phyloP scores from a whole-genome alignment of 208 protist genomes.

The Phytomonas francai region DNA sequence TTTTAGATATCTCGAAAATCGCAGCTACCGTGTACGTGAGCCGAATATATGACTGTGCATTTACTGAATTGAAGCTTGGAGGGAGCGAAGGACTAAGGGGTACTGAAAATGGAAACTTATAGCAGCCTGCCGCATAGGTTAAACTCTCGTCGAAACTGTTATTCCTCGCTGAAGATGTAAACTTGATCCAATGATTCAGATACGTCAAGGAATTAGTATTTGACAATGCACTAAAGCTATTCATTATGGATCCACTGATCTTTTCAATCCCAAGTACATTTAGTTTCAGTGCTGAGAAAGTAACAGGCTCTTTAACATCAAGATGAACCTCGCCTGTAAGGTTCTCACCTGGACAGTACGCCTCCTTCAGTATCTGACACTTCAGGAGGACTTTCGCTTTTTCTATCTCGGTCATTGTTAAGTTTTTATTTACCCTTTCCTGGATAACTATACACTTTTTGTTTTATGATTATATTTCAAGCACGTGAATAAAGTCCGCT shows the following conservation, averaged over 20 bases:
- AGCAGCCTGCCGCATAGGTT: constrained; percentile 13
- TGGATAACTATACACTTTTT: neutral
- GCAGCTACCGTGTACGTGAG: constrained; percentile 16
- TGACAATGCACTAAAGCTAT: neutral
- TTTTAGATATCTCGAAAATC: constrained; percentile 18
- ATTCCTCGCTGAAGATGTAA: neutral
- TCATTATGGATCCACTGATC: neutral
- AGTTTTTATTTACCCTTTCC: neutral
- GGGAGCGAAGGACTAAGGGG: constrained; percentile 7
- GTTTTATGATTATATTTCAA: neutral
- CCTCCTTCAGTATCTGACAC: neutral
- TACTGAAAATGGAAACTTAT: constrained; percentile 17
- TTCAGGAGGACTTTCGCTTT: constrained; percentile 14
- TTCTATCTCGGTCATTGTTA: constrained; percentile 14
- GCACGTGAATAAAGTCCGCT: neutral
- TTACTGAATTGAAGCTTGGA: constrained; percentile 10
- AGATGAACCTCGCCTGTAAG: constrained; percentile 12
- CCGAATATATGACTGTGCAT: neutral
- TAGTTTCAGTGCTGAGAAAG: constrained; percentile 9
- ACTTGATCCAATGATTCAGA: neutral
- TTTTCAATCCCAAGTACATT: neutral
- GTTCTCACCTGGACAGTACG: neutral
- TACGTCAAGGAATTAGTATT: neutral
- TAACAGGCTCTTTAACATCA: constrained; percentile 12
- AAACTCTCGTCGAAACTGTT: constrained; percentile 1